A percentile compares a stretch with the other conserved stretches of the same genome.
These are phyloP conservation scores for Protomyces arabidopsidicola DNA, from an alignment of 1,139 yeast species.

Conservation along the genomic window DNA sequence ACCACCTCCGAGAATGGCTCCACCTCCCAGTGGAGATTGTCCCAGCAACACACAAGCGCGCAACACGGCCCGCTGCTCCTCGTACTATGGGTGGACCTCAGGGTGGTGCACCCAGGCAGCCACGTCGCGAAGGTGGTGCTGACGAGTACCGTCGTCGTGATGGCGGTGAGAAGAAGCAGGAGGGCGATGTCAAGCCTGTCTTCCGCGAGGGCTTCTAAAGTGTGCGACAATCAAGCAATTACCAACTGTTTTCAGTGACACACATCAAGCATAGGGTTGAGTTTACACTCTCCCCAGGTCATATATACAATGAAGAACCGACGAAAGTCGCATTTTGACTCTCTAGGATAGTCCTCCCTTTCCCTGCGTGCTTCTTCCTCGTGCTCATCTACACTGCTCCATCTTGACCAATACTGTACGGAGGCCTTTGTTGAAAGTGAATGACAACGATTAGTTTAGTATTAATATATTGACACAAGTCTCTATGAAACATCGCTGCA, in stretches of 20 bases:
- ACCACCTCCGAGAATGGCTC: slow-evolving; percentile 95
- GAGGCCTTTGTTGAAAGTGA: too few species aligned
- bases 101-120: slow-evolving; percentile 21
- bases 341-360: slow-evolving; percentile 23
- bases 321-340: slow-evolving; percentile 17
- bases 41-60: slow-evolving; percentile 97
- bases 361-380: background rate
- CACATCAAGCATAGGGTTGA: background rate
- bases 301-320: background rate
- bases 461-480: too few species aligned
- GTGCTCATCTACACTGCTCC: background rate
- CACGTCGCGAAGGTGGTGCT: slow-evolving; percentile 25
- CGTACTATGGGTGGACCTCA: slow-evolving; percentile 28
- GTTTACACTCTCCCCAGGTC: background rate
- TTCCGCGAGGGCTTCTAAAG: slow-evolving; percentile 31
- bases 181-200: slow-evolving; percentile 30
- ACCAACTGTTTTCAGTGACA: slow-evolving; percentile 1
- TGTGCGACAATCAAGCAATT: background rate
- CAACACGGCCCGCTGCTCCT: slow-evolving; percentile 46
- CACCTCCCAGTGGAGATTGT: slow-evolving; percentile 98
- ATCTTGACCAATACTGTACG: too few species aligned
- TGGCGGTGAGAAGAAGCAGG: slow-evolving; percentile 30
- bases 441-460: too few species aligned
- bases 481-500: too few species aligned
- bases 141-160: slow-evolving; percentile 30